Evolutionary conservation across 805 yeast genomes (phyloP), one percentile per base, ranked within the genome.

Genomic region (Ogataea pilisensis): DNA sequence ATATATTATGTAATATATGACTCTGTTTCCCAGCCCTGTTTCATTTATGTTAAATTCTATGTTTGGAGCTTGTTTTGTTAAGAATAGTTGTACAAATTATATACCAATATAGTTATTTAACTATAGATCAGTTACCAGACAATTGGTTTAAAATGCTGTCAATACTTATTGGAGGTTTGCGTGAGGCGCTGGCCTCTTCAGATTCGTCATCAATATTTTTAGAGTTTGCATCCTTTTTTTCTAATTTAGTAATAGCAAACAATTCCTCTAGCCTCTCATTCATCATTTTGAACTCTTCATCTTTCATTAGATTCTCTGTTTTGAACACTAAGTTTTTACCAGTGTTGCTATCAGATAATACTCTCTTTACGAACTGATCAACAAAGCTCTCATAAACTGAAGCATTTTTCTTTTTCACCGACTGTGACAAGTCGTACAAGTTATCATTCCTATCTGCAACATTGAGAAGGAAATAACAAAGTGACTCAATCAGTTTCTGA

Each of bases 371-470:
- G 22, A 26, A 29, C 19, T 39, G 37, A 26, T 35, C 34, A 8
- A 39, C 26, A 12, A 21, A 21, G 4, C 22, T 6, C 4, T 45
- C 42, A 24, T 41, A 33, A 20, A 40, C 34, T 9, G 43, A 16
- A 11, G 20, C 12, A 8, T 28, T 33, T 24, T 30, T 28, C 2
- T 31, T 20, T 13, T 31, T 18, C 6, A 32, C 19, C 4, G 24
- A 24, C 21, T 14, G 5, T 12, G 31, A 27, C 13, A 50, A 25
- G 18, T 38, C 44, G 34, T 34, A 48, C 18, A 50, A 29, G 9
- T 28, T 20, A 21, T 43, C 46, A 3, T 41, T 50, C 4, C 29
- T 34, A 2, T 38, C 25, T 3, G 49, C 48, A 8, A 31, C 20
- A 3, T 41, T 28, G 12, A 52, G 37, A 25, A 33, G 40, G 5